Base-by-base conservation (phyloP, 1,284 basidiomycete species). In the Cystobasidiaceae sp. region DNA sequence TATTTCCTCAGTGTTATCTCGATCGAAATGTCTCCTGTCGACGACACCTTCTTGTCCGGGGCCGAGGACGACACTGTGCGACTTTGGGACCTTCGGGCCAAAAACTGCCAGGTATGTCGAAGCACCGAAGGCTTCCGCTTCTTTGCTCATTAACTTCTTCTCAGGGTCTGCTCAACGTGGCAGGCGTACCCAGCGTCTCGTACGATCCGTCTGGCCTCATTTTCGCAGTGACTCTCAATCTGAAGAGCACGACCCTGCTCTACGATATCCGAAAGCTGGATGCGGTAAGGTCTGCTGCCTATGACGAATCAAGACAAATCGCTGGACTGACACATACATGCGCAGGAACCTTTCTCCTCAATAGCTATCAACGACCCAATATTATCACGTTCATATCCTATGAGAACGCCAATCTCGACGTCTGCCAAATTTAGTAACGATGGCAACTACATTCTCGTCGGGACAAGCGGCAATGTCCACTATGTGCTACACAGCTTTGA, bases 41-140 rank as follows among this genome's bases (percentile, higher is more conserved):
- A 97, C 74, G 94, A 98, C 74, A 89, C 89, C 0, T 97, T 99
- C 78, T 86, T 99, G 81, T 96, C 93, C 6, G 90, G 86, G 0
- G 91, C 93, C 0, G 81, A 90, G 71, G 93, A 98, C 79, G 91
- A 89, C 71, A 93, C 92, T 0, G 92, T 98, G n/a, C 83, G 92
- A 39, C 78, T 98, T 19, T 99, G 96, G 96, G 96, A 99, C 77
- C 81, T 97, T 45, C 85, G 93, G 34, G 81, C 85, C 17, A 84
- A 86, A 0, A 81, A 82, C 28, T 90, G 90, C 74, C 84, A 88
- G 60, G 79, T 80, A 50, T 58, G 79, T 23, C 28, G 27, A 48
- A 44, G 33, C 17, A 21, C 23, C 15, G 28, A 27, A 39, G 15
- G 9, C 44, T 33, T 6, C n/a, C n/a, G 19, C 33, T 21, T 25